Conservation (phyloP, 179 eudicot species). For the Corrigiola litoralis region DNA sequence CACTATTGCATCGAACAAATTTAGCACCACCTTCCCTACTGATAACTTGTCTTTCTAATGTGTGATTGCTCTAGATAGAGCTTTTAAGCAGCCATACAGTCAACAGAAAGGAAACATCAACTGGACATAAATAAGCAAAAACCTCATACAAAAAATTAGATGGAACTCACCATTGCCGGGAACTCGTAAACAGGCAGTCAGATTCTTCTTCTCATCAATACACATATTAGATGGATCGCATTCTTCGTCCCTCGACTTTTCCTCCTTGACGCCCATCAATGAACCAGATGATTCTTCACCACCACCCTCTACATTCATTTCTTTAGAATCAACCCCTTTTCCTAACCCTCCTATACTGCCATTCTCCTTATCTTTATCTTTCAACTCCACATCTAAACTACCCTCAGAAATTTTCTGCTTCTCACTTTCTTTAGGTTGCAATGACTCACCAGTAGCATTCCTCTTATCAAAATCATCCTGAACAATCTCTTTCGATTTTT, state of each 20-base stretch:
- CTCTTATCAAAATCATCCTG: slow-evolving; percentile 12
- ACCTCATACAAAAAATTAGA: not conserved
- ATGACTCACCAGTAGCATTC: slow-evolving; percentile 17
- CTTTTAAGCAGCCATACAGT: too few relatives aligned
- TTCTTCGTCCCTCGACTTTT: slow-evolving; percentile 33
- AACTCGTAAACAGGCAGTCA: slow-evolving; percentile 70
- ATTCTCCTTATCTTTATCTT: slow-evolving; percentile 10
- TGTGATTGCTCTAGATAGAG: too few relatives aligned
- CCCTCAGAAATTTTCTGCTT: slow-evolving; percentile 17
- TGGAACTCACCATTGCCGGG: slow-evolving; percentile 58
- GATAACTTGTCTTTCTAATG: too few relatives aligned
- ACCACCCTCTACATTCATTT: slow-evolving; percentile 6
- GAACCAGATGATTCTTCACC: slow-evolving; percentile 18
- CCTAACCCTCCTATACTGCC: slow-evolving; percentile 16
- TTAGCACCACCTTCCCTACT: not conserved
- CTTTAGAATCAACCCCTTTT: slow-evolving; percentile 5
- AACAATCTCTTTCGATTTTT: slow-evolving; percentile 14
- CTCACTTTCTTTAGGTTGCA: slow-evolving; percentile 15
- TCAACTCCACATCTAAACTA: slow-evolving; percentile 11
- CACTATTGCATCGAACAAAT: not conserved
- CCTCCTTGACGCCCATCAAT: slow-evolving; percentile 25
- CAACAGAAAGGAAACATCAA: not conserved
- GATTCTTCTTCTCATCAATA: slow-evolving; percentile 37
- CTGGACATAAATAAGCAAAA: not conserved
- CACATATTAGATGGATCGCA: slow-evolving; percentile 69